Evolutionary conservation across 148 eudicot species (phyloP), one percentile per base, ranked within the genome.

Genomic region (Gaultheria prostrata): DNA sequence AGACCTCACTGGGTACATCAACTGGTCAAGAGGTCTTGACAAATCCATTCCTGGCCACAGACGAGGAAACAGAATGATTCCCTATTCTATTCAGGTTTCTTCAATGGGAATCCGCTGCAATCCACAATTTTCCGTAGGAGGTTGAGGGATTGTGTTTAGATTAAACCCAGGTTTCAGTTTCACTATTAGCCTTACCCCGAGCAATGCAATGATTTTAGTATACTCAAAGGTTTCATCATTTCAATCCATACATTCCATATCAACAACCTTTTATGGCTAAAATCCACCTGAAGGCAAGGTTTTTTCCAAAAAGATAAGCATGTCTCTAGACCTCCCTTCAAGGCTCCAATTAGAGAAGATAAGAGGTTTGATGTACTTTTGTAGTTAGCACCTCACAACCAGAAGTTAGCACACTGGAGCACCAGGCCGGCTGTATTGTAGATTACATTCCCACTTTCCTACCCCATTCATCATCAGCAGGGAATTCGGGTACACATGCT

Each of bases 101-200:
- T 73, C 69, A 61, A n/a, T 61, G 35, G 69, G 69, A 6, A n/a
- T 61, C 77, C 50, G 0, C 20, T 39, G 77, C 24, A 73, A 73
- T 73, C 77, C 50, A 73, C 50, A 43, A n/a, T 9, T 35, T 35
- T 9, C 24, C 50, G 39, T 73, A 18, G 13, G 26, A 65, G 71
- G 71, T 65, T 65, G 71, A 32, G 26, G 28, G 71, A 63, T 65
- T 65, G 71, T 15, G 4, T 17, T 13, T 67, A 67, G 72, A 15
- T 67, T 67, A 67, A 26, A 24, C 49, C 56, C 33, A 46, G 78
- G 56, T 76, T 76, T 46, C 56, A 46, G 56, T 76, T 76, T 46
- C 56, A 46, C 32, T 48, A 46, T 21, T 76, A 76, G 77, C 50
- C 32, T 48, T 76, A 76, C 1, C 26, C 12, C 32, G 24, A 24